Base-by-base conservation (phyloP, 2,329 filamentous ascomycete species). In the Fusarium sublunatum region DNA sequence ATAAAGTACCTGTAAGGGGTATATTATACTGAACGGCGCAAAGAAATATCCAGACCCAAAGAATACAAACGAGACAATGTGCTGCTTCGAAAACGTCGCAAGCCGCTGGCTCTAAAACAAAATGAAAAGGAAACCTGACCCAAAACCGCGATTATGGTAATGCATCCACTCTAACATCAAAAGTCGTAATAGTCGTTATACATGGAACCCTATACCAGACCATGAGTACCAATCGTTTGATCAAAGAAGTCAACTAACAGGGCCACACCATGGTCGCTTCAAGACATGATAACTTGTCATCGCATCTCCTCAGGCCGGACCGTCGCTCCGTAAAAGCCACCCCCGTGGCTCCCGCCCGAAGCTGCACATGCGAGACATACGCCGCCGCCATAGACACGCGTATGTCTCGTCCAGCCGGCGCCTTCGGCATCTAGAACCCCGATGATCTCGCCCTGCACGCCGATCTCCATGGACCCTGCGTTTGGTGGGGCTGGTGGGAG, bases 371-470 rank as follows among this genome's bases (percentile, higher is more conserved):
- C 83, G 35, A 86, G 76, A 61, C 85, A 87, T 3, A 83, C 79
- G 6, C 84, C 83, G 56, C 84, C 84, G 26, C 84, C 84, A 61
- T 86, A 87, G 25, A 87, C 84, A 25, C 83, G 80, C 13, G 84
- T 87, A 70, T 87, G 85, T 34, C 83, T 79, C 65, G 78, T 82
- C 85, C 84, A 87, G 38, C 79, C 79, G 15, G 79, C 76, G 5
- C 82, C 83, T 11, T 78, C 74, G 53, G 77, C 76, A 67, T 85
- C 79, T 53, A 81, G 73, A 11, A 80, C 75, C 8, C 80, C 81
- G 36, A 85, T 76, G 52, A 83, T 81, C 67, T 86, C 82, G 26
- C 82, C 83, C 42, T 81, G 76, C 5, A 83, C 75, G 46, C 79
- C 76, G 32, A 81, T 75, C 53, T 79, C 76, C 29, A 61, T 58